A percentile compares a stretch with the other conserved stretches of the same genome.
Conservation (phyloP, 352 stramenopile species). For the Phytophthora nicotianae region DNA sequence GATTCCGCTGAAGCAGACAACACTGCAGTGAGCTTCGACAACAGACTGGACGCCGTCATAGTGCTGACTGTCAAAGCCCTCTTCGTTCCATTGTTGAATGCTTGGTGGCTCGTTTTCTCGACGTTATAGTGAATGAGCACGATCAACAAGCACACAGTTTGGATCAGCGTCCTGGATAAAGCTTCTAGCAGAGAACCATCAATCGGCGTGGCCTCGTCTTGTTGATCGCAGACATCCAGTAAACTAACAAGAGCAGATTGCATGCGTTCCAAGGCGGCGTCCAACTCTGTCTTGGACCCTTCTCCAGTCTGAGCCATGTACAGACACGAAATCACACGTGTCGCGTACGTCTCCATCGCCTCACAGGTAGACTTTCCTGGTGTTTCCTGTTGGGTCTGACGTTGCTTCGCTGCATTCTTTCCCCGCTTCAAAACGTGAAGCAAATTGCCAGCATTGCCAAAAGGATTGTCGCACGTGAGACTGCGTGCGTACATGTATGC, state of each 20-base stretch:
- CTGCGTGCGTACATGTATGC: slow-evolving; percentile 57
- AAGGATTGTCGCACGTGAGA: slow-evolving; percentile 46
- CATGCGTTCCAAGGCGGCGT: slow-evolving; percentile 14
- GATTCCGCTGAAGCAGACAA: slow-evolving; percentile 27
- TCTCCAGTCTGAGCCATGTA: slow-evolving; percentile 15
- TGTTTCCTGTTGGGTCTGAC: slow-evolving; percentile 9
- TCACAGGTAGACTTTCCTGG: slow-evolving; percentile 8
- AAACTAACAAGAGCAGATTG: slow-evolving; percentile 20
- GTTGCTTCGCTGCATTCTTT: slow-evolving; percentile 14
- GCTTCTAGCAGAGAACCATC: slow-evolving; percentile 15
- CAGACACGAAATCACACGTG: slow-evolving; percentile 23
- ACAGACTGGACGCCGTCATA: slow-evolving; percentile 9
- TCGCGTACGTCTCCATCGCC: slow-evolving; percentile 19
- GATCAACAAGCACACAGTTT: slow-evolving; percentile 37
- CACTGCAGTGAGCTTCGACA: slow-evolving; percentile 23
- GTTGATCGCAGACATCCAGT: slow-evolving; percentile 22
- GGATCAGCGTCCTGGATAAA: slow-evolving; percentile 28
- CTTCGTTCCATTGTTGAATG: slow-evolving; percentile 15
- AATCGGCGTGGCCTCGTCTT: slow-evolving; percentile 16
- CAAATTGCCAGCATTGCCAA: slow-evolving; percentile 47
- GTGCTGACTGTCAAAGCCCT: slow-evolving; percentile 15
- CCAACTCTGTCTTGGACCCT: slow-evolving; percentile 13
- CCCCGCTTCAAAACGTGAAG: slow-evolving; percentile 37
- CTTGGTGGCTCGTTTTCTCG: neutral
- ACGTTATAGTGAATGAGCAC: slow-evolving; percentile 35